A percentile compares a stretch with the other conserved stretches of the same genome.
These are phyloP conservation scores for Cercospora beticola DNA, from an alignment of 2,329 filamentous ascomycete genomes.

Conservation along the genomic window DNA sequence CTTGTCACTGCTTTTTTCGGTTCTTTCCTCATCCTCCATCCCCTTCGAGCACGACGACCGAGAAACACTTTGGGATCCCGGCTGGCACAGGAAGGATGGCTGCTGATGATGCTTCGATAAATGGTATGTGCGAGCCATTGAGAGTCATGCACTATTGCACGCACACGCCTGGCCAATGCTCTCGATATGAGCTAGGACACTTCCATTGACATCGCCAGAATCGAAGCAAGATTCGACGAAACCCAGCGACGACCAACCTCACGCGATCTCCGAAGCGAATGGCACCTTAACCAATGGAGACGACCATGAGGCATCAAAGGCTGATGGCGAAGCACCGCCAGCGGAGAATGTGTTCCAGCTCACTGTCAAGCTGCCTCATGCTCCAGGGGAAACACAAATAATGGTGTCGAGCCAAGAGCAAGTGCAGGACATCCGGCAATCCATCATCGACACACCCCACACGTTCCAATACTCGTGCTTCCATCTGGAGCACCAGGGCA, in stretches of 20 bases:
- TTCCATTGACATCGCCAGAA: conserved; percentile 3
- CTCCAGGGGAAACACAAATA: conserved; percentile 75
- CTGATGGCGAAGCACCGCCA: conserved; percentile 26
- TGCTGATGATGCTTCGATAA: conserved; percentile 20
- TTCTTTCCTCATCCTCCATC: neutral
- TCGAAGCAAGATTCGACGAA: conserved; percentile 17
- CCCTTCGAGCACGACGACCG: neutral
- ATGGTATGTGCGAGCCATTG: conserved; percentile 14
- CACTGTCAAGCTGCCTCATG: conserved; percentile 78
- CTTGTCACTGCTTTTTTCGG: neutral
- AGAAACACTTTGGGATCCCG: neutral
- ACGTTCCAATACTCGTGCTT: conserved; percentile 99
- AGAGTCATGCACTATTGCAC: neutral
- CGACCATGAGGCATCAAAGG: conserved; percentile 20
- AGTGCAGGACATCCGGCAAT: conserved; percentile 94
- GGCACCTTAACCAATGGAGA: conserved; percentile 22
- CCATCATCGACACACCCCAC: conserved; percentile 86
- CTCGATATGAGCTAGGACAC: neutral
- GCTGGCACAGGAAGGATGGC: conserved; percentile 15
- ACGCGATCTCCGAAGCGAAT: conserved; percentile 18
- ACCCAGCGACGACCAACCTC: conserved; percentile 9
- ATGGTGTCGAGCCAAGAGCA: conserved; percentile 88
- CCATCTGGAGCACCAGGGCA: conserved; percentile 86
- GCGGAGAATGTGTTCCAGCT: conserved; percentile 61
- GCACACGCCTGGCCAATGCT: neutral